Evolutionary conservation across 148 eudicot species (phyloP).

Genomic region (Rhododendron ovatum): DNA sequence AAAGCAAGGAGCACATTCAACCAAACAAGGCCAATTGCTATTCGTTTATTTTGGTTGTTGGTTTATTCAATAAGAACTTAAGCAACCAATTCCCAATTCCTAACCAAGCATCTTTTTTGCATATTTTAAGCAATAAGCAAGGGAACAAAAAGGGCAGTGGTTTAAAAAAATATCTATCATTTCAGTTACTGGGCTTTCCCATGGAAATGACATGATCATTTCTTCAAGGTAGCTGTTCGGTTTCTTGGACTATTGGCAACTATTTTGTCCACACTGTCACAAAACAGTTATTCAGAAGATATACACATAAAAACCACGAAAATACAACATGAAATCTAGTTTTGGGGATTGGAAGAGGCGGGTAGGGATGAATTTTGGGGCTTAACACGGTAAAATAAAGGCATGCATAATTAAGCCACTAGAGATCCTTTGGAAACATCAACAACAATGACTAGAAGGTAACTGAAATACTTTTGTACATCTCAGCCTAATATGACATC

Average conservation of each 20-base stretch:
- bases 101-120: not conserved
- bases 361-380: not conserved
- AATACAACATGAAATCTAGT: not conserved
- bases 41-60: not conserved
- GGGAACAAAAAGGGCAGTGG: not conserved
- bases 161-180: not conserved
- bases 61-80: not conserved
- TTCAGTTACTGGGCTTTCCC: not conserved
- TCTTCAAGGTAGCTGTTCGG: not conserved
- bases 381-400: not conserved
- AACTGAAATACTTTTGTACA: not conserved
- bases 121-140: not conserved
- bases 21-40: not conserved
- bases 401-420: not conserved
- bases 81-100: not conserved
- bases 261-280: not conserved
- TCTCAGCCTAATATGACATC: not conserved
- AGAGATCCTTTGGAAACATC: not conserved
- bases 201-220: not conserved
- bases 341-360: not conserved
- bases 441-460: not conserved
- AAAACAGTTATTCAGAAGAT: not conserved
- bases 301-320: not conserved
- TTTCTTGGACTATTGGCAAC: not conserved
- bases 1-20: not conserved